Evolutionary conservation across 352 stramenopile genomes (phyloP).

Genomic region (Globisporangium nagaii): DNA sequence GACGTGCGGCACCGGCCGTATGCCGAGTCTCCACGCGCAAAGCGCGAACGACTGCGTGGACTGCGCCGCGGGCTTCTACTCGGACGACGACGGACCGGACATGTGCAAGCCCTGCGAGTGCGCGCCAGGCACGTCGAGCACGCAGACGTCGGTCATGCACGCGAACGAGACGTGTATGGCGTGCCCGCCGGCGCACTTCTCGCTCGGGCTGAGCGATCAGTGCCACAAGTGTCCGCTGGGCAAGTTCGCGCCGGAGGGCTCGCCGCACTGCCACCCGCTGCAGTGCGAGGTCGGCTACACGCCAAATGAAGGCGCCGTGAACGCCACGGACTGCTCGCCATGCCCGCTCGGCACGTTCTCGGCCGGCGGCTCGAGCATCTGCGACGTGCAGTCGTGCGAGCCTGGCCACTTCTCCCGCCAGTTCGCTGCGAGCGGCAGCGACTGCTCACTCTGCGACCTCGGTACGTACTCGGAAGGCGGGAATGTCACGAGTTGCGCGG

Average conservation of each 20-base stretch:
- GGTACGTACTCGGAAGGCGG: constrained; percentile 33
- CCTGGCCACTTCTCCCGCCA: constrained; percentile 20
- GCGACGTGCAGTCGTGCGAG: constrained; percentile 19
- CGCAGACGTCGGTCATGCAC: constrained; percentile 2
- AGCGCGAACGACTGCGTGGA: constrained; percentile 20
- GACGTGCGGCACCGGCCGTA: constrained; percentile 15
- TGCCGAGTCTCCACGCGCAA: constrained; percentile 25
- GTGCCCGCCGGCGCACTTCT: constrained; percentile 22
- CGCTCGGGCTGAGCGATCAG: constrained; percentile 25
- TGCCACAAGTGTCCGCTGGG: constrained; percentile 28
- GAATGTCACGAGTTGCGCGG: constrained; percentile 16
- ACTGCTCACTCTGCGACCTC: constrained; percentile 26
- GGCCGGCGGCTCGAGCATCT: constrained; percentile 17
- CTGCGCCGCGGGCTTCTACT: constrained; percentile 32
- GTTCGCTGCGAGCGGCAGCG: constrained; percentile 17
- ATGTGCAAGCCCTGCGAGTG: constrained; percentile 35
- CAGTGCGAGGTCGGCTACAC: constrained; percentile 23
- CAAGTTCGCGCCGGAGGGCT: constrained; percentile 20
- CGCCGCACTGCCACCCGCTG: constrained; percentile 21
- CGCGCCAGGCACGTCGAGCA: constrained; percentile 20
- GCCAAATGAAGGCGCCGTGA: constrained; percentile 21
- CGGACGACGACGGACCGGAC: constrained; percentile 23
- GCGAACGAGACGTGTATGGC: constrained; percentile 11
- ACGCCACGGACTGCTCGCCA: constrained; percentile 30
- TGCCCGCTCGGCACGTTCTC: constrained; percentile 32